Evolutionary conservation across 495 filamentous ascomycete genomes (phyloP).

Genomic region (Penicillium salamii): DNA sequence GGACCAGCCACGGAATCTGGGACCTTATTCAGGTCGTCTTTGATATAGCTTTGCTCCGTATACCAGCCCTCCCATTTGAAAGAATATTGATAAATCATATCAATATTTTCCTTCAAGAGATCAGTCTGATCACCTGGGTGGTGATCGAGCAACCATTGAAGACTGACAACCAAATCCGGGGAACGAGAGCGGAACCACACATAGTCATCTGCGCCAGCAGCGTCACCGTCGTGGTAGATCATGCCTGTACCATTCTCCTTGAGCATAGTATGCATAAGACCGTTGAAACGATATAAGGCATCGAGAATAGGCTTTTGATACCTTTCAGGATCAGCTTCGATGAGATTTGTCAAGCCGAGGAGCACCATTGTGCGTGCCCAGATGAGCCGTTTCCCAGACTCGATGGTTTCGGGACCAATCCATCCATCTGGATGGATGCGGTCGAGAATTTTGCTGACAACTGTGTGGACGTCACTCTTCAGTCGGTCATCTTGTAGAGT

Average conservation of each 20-base stretch:
- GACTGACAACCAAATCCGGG: slow-evolving; percentile 50
- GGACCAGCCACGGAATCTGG: slow-evolving; percentile 21
- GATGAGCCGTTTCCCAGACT: slow-evolving; percentile 39
- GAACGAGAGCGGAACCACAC: slow-evolving; percentile 47
- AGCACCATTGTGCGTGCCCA: slow-evolving; percentile 55
- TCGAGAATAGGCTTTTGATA: slow-evolving; percentile 24
- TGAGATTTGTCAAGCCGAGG: slow-evolving; percentile 50
- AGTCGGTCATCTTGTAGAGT: slow-evolving; percentile 50
- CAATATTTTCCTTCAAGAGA: slow-evolving; percentile 44
- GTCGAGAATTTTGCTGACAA: slow-evolving; percentile 48
- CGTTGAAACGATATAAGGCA: slow-evolving; percentile 32
- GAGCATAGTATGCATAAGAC: slow-evolving; percentile 47
- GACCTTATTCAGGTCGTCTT: slow-evolving; percentile 38
- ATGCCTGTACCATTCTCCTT: slow-evolving; percentile 49
- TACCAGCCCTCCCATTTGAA: slow-evolving; percentile 47
- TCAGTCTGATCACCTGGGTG: slow-evolving; percentile 33
- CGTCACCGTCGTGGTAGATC: slow-evolving; percentile 37
- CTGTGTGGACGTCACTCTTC: slow-evolving; percentile 51
- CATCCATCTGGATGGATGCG: slow-evolving; percentile 57
- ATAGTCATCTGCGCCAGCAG: slow-evolving; percentile 25
- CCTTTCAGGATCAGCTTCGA: slow-evolving; percentile 29
- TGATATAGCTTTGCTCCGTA: slow-evolving; percentile 34
- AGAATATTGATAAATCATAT: slow-evolving; percentile 35
- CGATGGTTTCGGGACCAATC: slow-evolving; percentile 56
- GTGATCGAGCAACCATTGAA: slow-evolving; percentile 54